Conservation (phyloP, 2,329 filamentous ascomycete genomes). For the Pestalotiopsis sp. region DNA sequence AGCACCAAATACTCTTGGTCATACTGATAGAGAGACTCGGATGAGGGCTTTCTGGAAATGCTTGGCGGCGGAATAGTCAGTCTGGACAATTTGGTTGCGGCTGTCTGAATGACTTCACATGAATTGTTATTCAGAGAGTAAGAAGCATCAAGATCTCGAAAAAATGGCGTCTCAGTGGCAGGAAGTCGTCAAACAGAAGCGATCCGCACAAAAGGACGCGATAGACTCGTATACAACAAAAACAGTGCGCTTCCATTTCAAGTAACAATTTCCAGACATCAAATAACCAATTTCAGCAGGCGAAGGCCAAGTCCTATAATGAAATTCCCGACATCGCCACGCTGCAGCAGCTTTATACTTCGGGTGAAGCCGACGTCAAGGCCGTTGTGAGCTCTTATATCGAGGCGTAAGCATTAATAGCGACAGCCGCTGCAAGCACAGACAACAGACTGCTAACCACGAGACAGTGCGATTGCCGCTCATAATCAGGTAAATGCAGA, state of each 20-base stretch:
- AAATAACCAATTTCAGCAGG: background rate
- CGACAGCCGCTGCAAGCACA: too few species aligned
- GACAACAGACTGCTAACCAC: background rate
- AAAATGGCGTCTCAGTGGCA: conserved; percentile 1
- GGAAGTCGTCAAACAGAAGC: conserved; percentile 9
- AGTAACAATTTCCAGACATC: background rate
- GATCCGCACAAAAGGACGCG: background rate
- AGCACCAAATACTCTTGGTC: background rate
- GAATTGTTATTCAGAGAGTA: background rate
- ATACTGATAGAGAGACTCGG: too few species aligned
- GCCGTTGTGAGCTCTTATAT: conserved; percentile 5
- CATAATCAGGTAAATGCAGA: background rate
- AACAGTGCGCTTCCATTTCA: background rate
- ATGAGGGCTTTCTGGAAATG: too few species aligned
- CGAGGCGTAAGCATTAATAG: background rate
- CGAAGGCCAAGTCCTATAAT: background rate
- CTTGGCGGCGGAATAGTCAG: too few species aligned
- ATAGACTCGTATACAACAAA: background rate
- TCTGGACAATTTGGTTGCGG: background rate
- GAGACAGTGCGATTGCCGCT: background rate
- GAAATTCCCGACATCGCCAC: background rate
- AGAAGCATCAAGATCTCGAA: background rate
- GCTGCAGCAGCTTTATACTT: background rate
- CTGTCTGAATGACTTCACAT: background rate
- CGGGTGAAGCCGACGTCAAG: background rate